Percentiles rank a stretch among this genome's conserved stretches.
These are phyloP conservation scores for Aspergillus intermedius DNA, from an alignment of 2,329 filamentous ascomycete genomes.

Conservation along the genomic window DNA sequence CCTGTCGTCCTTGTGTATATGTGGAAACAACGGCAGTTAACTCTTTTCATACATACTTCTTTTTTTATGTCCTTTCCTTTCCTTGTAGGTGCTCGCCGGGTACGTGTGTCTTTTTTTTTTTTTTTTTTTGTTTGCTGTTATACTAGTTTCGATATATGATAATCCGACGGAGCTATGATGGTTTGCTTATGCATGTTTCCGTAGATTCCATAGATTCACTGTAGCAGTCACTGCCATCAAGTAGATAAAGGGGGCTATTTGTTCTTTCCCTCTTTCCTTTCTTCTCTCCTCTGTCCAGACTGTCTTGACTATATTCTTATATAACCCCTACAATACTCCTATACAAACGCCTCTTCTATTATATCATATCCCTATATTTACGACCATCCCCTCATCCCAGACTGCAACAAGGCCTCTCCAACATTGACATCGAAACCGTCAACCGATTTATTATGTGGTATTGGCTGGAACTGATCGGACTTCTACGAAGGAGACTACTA, in stretches of 20 bases:
- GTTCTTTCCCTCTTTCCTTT: background rate
- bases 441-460: too few species aligned
- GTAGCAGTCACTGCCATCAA: too few species aligned
- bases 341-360: background rate
- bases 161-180: conserved; percentile 11
- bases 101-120: conserved; percentile 8
- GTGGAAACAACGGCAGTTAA: too few species aligned
- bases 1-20: too few species aligned
- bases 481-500: too few species aligned
- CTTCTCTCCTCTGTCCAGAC: background rate
- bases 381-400: too few species aligned
- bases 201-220: background rate
- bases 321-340: background rate
- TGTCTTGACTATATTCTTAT: background rate
- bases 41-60: too few species aligned
- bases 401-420: too few species aligned
- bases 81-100: background rate
- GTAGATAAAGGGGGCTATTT: background rate
- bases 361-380: too few species aligned
- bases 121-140: conserved; percentile 3
- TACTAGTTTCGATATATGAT: conserved; percentile 17
- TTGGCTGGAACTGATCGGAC: too few species aligned
- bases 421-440: too few species aligned
- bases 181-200: conserved; percentile 4
- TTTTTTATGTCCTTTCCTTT: too few species aligned